Conservation (phyloP, 2,329 filamentous ascomycete genomes). For the Beauveria varroae region DNA sequence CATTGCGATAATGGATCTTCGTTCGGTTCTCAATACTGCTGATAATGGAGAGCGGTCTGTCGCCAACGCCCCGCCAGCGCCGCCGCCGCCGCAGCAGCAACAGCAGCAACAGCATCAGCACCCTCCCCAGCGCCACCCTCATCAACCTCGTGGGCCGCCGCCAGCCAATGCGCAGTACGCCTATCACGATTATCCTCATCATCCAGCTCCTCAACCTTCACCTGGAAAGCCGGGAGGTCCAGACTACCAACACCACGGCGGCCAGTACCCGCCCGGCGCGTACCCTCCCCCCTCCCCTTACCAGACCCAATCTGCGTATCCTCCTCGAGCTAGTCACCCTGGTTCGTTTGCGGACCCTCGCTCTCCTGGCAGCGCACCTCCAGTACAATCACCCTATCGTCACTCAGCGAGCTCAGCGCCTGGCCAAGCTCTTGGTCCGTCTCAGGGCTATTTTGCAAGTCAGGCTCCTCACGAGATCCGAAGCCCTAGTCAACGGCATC, state of each 20-base stretch:
- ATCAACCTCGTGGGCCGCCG: constrained; percentile 26
- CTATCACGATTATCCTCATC: constrained; percentile 44
- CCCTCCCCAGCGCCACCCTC: constrained; percentile 36
- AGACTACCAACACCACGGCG: constrained; percentile 32
- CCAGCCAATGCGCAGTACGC: constrained; percentile 36
- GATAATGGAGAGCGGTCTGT: constrained; percentile 36
- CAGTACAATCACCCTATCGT: constrained; percentile 41
- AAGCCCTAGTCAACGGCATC: constrained; percentile 46
- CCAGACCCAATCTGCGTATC: constrained; percentile 34
- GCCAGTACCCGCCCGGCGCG: constrained; percentile 21
- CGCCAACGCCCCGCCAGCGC: constrained; percentile 23
- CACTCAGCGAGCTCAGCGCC: constrained; percentile 37
- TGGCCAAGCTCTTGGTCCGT: constrained; percentile 29
- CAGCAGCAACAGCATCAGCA: constrained; percentile 15
- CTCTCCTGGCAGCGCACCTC: constrained; percentile 40
- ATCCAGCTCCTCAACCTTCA: constrained; percentile 40
- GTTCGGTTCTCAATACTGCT: constrained; percentile 46
- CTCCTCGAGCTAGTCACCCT: constrained; percentile 34
- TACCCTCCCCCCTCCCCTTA: constrained; percentile 34
- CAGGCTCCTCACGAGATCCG: constrained; percentile 34
- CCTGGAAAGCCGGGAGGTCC: constrained; percentile 37
- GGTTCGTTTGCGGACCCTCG: constrained; percentile 38
- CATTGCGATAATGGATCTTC: constrained; percentile 38
- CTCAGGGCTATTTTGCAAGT: constrained; percentile 38
- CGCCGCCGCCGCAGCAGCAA: constrained; percentile 12